phyloP scores from a whole-genome alignment of 495 filamentous ascomycete species.

The Aspergillus egyptiacus region DNA sequence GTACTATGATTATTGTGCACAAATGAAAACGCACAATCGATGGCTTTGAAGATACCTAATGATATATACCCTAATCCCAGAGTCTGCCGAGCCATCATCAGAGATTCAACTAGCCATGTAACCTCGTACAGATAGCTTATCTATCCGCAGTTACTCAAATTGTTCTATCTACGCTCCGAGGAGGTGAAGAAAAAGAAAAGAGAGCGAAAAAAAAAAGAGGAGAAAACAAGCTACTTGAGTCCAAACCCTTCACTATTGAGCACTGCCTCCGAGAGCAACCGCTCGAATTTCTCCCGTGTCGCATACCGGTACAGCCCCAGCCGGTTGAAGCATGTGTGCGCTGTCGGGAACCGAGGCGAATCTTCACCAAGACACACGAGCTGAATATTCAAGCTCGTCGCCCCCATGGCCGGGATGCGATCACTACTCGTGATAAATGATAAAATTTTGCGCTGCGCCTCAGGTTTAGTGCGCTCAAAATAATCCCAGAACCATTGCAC shows the following conservation, averaged over 20 bases:
- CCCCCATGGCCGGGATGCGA: slow-evolving; percentile 86
- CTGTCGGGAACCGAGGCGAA: slow-evolving; percentile 68
- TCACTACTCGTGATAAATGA: slow-evolving; percentile 93
- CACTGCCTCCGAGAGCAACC: slow-evolving; percentile 78
- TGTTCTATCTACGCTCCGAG: background rate
- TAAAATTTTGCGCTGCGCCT: slow-evolving; percentile 69
- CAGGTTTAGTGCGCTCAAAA: slow-evolving; percentile 59
- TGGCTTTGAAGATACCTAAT: background rate
- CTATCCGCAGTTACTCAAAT: background rate
- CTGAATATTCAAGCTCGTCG: slow-evolving; percentile 71
- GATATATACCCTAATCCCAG: background rate
- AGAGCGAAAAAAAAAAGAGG: no score
- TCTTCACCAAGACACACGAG: slow-evolving; percentile 73
- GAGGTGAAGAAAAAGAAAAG: no score
- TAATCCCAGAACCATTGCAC: slow-evolving; percentile 87
- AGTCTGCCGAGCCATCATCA: background rate
- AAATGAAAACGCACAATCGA: background rate
- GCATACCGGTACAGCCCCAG: slow-evolving; percentile 69
- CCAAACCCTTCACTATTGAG: slow-evolving; percentile 91
- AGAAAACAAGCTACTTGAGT: slow-evolving; percentile 59
- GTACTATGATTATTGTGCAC: background rate
- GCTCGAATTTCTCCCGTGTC: slow-evolving; percentile 58
- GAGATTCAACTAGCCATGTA: background rate
- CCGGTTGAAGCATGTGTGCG: slow-evolving; percentile 89
- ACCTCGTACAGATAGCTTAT: background rate